Conservation (phyloP, 2,329 filamentous ascomycete genomes). For the Verruconis gallopava region DNA sequence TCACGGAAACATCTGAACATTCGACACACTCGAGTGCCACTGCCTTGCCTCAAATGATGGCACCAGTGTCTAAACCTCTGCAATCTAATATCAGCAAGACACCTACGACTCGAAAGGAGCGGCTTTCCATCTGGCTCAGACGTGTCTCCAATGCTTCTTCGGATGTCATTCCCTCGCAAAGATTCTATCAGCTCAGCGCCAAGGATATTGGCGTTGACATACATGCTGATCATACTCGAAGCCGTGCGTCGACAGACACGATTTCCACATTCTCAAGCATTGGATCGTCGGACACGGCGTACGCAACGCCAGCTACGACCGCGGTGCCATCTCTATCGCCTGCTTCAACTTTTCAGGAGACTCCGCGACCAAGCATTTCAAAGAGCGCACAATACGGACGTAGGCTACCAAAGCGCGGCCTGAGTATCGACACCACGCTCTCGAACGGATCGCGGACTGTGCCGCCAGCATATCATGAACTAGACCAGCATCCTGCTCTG, state of each 20-base stretch:
- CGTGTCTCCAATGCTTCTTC: not conserved
- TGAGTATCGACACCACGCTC: constrained; percentile 8
- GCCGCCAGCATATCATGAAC: constrained; percentile 6
- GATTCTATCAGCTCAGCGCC: constrained; percentile 5
- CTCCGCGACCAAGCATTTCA: constrained; percentile 3
- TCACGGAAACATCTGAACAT: not conserved
- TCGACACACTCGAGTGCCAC: not conserved
- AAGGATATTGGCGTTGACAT: not conserved
- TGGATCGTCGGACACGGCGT: not conserved
- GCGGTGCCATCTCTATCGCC: not conserved
- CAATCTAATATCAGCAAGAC: not conserved
- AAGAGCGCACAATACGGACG: constrained; percentile 3
- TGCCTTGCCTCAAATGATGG: not conserved
- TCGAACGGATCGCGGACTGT: constrained; percentile 5
- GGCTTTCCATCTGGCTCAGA: constrained; percentile 2
- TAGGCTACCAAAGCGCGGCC: not conserved
- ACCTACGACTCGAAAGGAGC: not conserved
- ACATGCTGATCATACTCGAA: not conserved
- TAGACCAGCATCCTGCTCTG: constrained; percentile 1
- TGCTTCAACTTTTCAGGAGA: not conserved
- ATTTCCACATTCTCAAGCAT: constrained; percentile 1
- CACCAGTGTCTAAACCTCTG: not conserved
- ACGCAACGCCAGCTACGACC: constrained; percentile 3
- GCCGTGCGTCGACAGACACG: not conserved
- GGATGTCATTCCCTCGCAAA: not conserved